Conservation (phyloP, 441 rosid species). For the Bruguiera hainesii region DNA sequence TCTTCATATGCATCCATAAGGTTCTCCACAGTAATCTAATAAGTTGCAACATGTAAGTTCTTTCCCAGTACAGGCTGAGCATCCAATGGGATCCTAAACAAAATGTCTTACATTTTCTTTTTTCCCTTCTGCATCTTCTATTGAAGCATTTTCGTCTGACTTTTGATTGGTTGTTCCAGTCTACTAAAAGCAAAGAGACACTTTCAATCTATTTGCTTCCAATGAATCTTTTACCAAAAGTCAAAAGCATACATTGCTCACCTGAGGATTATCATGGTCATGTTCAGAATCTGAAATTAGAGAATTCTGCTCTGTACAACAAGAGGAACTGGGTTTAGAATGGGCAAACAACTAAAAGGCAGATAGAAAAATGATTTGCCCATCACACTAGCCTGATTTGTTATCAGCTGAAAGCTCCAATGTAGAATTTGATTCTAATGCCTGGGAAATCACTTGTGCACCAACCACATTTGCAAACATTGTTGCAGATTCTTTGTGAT, state of each 20-base stretch:
- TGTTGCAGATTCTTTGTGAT: constrained; percentile 90
- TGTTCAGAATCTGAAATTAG: constrained; percentile 44
- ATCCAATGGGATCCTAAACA: not conserved
- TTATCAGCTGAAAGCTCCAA: constrained; percentile 23
- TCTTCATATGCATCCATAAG: constrained; percentile 69
- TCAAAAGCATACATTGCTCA: constrained; percentile 22
- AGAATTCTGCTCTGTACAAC: constrained; percentile 50
- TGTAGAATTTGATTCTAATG: constrained; percentile 37
- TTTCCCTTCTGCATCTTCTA: constrained; percentile 35
- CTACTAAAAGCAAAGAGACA: constrained; percentile 30
- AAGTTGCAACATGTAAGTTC: constrained; percentile 1
- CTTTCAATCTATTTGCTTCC: constrained; percentile 7
- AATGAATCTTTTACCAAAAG: constrained; percentile 18
- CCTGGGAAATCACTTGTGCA: constrained; percentile 77
- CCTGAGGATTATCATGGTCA: constrained; percentile 53
- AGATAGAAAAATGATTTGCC: constrained; percentile 1
- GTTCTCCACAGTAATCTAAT: constrained; percentile 67
- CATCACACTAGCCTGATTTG: constrained; percentile 47
- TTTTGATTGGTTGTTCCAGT: constrained; percentile 39
- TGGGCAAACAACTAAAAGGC: not conserved
- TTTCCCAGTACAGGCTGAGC: constrained; percentile 3
- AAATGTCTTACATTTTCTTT: constrained; percentile 55
- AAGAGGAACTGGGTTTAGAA: constrained; percentile 16
- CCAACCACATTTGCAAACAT: constrained; percentile 94
- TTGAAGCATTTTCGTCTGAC: constrained; percentile 26